Evolutionary conservation across 2,329 filamentous ascomycete genomes (phyloP).

Genomic region (Grosmannia penicillata): DNA sequence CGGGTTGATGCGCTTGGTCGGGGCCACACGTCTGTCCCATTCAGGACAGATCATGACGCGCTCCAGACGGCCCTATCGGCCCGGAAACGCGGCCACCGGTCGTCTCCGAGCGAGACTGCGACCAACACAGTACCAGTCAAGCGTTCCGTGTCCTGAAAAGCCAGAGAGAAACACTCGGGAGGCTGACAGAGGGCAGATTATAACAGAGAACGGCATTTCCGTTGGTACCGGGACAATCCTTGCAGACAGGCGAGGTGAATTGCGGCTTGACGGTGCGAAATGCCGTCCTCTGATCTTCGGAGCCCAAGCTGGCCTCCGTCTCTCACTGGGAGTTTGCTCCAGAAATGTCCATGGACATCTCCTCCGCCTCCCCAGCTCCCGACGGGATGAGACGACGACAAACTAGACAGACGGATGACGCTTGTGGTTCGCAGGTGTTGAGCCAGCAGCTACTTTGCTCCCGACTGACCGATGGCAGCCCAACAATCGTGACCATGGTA

Average conservation of each 20-base stretch:
- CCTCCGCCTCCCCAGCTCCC: no score
- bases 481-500: slow-evolving; percentile 31
- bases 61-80: background rate
- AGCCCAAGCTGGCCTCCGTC: slow-evolving; percentile 30
- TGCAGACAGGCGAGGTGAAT: slow-evolving; percentile 28
- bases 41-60: background rate
- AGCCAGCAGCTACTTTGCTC: slow-evolving; percentile 12
- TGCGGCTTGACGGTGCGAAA: slow-evolving; percentile 18
- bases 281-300: slow-evolving; percentile 31
- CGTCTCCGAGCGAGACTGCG: slow-evolving; percentile 11
- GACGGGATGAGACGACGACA: slow-evolving; percentile 10
- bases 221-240: slow-evolving; percentile 27
- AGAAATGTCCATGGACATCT: no score
- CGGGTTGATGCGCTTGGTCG: slow-evolving; percentile 44
- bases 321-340: slow-evolving; percentile 6
- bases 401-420: background rate
- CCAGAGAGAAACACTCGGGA: slow-evolving; percentile 25
- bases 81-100: slow-evolving; percentile 5
- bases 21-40: slow-evolving; percentile 20
- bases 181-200: slow-evolving; percentile 18
- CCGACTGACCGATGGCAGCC: slow-evolving; percentile 6
- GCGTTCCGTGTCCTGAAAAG: slow-evolving; percentile 8
- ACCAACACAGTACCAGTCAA: slow-evolving; percentile 8
- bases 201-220: slow-evolving; percentile 26
- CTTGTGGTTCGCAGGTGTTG: no score